Evolutionary conservation across 352 stramenopile species (phyloP), one percentile per base, ranked within the genome.

Genomic region (Phytopythium boreale): DNA sequence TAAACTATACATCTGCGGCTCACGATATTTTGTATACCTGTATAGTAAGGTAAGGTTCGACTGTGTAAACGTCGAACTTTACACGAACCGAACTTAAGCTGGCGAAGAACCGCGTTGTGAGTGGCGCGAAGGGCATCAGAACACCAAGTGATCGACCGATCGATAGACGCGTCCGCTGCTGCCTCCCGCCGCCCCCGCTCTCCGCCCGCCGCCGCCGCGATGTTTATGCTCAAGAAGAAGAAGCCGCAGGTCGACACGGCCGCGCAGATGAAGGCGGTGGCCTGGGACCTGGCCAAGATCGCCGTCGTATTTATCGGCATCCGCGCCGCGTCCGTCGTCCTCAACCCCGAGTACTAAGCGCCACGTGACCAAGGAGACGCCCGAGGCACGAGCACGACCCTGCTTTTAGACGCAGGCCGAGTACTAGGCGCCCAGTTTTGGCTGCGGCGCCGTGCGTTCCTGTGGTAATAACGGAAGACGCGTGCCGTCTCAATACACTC

Each of bases 221-320:
- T 92, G 84, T 92, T 92, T 59, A 89, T 90, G 84, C 84, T 92
- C 69, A 90, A 90, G 77, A 94, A 94, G 80, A 92, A 93, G 80
- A 91, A 92, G 72, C 75, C 82, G 71, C 82, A 90, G 70, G 80
- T 93, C 50, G 86, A 94, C 72, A 77, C 74, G 51, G 72, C 67
- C 65, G 88, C 92, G 76, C 82, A 90, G 70, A 72, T 91, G 66
- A 92, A 91, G 71, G 80, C 80, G 17, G 74, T 91, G 47, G 78
- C 64, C 12, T 90, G 80, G 84, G 86, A 93, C 56, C 62, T 93
- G 31, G 78, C 78, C 56, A 92, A 91, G 78, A 82, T 94, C 61
- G 82, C 81, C 20, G 58, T 87, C 51, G 71, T 92, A 15, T 92
- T 94, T 59, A 63, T 89, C 50, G 69, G 72, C 56, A 92, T 94